A percentile compares a stretch with the other conserved stretches of the same genome.
Evolutionary conservation across 2,329 filamentous ascomycete genomes (phyloP).

Genomic region (Hypocreales sp.): DNA sequence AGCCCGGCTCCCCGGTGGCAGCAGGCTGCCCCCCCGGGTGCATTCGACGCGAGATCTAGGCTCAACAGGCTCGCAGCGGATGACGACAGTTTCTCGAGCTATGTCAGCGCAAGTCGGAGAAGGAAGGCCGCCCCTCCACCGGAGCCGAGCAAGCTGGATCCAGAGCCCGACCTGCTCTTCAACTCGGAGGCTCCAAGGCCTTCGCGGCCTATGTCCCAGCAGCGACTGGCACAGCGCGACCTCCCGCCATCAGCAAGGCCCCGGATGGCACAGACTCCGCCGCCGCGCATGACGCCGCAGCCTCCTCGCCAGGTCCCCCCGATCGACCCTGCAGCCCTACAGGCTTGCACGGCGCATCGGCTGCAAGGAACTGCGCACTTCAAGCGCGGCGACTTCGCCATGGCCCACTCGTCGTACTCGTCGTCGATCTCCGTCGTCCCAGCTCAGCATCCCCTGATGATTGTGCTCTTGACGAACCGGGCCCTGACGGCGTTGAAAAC

Average conservation of each 20-base stretch:
- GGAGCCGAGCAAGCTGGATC: constrained; percentile 19
- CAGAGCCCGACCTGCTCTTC: constrained; percentile 51
- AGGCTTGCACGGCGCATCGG: constrained; percentile 64
- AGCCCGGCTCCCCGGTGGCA: constrained; percentile 44
- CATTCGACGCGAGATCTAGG: constrained; percentile 28
- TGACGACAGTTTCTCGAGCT: constrained; percentile 58
- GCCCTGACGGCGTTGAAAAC: constrained; percentile 83
- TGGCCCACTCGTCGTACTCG: constrained; percentile 72
- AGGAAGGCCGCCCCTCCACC: constrained; percentile 47
- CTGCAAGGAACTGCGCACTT: constrained; percentile 75
- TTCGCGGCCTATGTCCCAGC: constrained; percentile 18
- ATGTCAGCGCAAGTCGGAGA: constrained; percentile 73
- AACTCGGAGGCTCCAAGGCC: constrained; percentile 20
- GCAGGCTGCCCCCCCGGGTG: constrained; percentile 19
- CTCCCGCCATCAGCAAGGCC: constrained; percentile 18
- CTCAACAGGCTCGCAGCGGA: constrained; percentile 66
- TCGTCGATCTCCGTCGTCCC: constrained; percentile 63
- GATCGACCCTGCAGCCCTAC: constrained; percentile 53
- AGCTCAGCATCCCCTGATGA: constrained; percentile 62
- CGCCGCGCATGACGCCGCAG: constrained; percentile 26
- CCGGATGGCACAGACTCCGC: constrained; percentile 13
- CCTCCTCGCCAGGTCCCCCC: constrained; percentile 47
- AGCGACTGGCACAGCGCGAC: constrained; percentile 15
- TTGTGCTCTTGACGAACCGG: constrained; percentile 83
- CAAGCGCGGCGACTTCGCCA: constrained; percentile 83